Percentiles rank a stretch among this genome's conserved stretches.
These are phyloP conservation scores for Microascus cirrosus DNA, from an alignment of 2,329 filamentous ascomycete genomes.

Conservation along the genomic window DNA sequence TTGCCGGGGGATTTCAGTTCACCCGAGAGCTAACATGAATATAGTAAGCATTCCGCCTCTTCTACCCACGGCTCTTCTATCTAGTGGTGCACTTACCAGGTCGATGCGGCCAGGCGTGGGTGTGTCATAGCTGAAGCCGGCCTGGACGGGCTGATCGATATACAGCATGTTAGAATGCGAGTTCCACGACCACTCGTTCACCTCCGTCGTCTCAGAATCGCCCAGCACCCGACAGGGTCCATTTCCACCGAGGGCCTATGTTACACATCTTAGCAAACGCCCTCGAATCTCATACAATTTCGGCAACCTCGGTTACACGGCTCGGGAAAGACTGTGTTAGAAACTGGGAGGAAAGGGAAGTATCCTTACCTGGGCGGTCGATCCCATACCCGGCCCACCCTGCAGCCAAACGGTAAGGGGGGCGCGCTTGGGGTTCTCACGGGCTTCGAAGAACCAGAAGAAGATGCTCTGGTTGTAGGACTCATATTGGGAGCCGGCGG, in stretches of 20 bases:
- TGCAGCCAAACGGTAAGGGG: conserved; percentile 46
- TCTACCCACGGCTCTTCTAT: background rate
- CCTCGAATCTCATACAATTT: background rate
- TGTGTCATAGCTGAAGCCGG: conserved; percentile 58
- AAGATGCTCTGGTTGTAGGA: conserved; percentile 25
- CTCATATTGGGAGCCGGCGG: conserved; percentile 2
- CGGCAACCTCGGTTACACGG: background rate
- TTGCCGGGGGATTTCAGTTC: background rate
- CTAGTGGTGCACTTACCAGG: conserved; percentile 23
- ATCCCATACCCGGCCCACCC: conserved; percentile 55
- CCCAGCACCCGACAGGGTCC: conserved; percentile 43
- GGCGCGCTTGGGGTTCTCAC: conserved; percentile 13
- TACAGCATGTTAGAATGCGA: conserved; percentile 41
- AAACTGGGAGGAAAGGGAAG: conserved; percentile 22
- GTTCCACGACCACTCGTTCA: conserved; percentile 57
- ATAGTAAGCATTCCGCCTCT: background rate
- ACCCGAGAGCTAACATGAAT: background rate
- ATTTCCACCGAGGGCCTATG: conserved; percentile 25
- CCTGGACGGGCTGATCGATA: conserved; percentile 55
- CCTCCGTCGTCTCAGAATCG: conserved; percentile 40
- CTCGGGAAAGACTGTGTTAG: background rate
- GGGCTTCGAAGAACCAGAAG: conserved; percentile 38
- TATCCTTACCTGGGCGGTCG: conserved; percentile 37
- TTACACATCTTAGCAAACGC: background rate
- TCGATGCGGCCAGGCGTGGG: conserved; percentile 49